These are phyloP conservation scores for Backusella luteola DNA, from an alignment of 192 early-diverging fungal genomes.

Conservation along the genomic window DNA sequence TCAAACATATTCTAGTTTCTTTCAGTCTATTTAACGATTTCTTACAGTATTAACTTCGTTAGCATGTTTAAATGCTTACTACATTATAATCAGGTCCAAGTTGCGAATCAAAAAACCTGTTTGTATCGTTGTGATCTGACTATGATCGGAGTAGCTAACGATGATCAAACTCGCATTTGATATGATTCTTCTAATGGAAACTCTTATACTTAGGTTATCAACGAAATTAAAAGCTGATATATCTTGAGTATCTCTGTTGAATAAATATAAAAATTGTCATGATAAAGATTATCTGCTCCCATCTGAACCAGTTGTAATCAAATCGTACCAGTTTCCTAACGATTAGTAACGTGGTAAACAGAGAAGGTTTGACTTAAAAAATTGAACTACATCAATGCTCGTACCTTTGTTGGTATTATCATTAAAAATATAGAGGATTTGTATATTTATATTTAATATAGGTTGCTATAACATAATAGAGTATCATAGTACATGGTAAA, in stretches of 20 bases:
- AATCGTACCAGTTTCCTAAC: neutral
- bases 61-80: neutral
- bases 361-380: neutral
- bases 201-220: neutral
- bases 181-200: neutral
- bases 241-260: neutral
- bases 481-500: neutral
- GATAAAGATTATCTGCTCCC: neutral
- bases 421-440: neutral
- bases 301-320: neutral
- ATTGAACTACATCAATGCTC: neutral
- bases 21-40: neutral
- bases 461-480: neutral
- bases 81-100: neutral
- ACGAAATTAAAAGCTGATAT: neutral
- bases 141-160: neutral
- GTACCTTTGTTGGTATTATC: neutral
- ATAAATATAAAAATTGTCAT: neutral
- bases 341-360: neutral
- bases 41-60: neutral
- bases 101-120: neutral
- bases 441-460: neutral
- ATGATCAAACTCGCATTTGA: neutral
- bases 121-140: neutral
- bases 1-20: neutral